Conservation (phyloP, 1,139 yeast species). For the Saccharomyces hybrid region DNA sequence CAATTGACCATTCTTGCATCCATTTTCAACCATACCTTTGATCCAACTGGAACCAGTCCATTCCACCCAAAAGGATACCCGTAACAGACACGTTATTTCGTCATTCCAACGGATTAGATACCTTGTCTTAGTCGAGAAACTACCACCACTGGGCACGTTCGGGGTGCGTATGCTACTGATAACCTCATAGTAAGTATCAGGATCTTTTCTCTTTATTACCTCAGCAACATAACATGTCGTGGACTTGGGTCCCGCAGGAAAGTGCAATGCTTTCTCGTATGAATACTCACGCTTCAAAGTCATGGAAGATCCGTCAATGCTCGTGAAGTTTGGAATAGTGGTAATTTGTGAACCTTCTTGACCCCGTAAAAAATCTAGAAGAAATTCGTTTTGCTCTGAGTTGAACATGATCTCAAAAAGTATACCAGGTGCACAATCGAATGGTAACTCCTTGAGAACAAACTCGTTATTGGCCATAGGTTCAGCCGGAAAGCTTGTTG, state of each 20-base stretch:
- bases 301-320: slow-evolving; percentile 21
- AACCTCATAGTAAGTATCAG: slow-evolving; percentile 47
- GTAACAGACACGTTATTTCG: slow-evolving; percentile 51
- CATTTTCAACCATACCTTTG: slow-evolving; percentile 84
- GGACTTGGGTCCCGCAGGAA: slow-evolving; percentile 87
- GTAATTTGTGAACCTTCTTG: slow-evolving; percentile 67
- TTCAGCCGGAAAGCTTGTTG: slow-evolving; percentile 39
- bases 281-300: slow-evolving; percentile 12
- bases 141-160: slow-evolving; percentile 88
- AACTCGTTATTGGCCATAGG: slow-evolving; percentile 52
- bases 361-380: slow-evolving; percentile 43
- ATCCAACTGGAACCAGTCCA: slow-evolving; percentile 96
- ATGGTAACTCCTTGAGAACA: slow-evolving; percentile 41
- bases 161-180: slow-evolving; percentile 74
- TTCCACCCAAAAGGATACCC: slow-evolving; percentile 61
- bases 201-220: slow-evolving; percentile 51
- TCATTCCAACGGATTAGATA: slow-evolving; percentile 69
- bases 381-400: slow-evolving; percentile 50
- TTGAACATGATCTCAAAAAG: slow-evolving; percentile 67
- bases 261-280: slow-evolving; percentile 71
- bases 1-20: slow-evolving; percentile 80
- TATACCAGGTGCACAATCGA: slow-evolving; percentile 73
- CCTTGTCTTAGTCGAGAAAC: slow-evolving; percentile 69
- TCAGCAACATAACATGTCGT: slow-evolving; percentile 74
- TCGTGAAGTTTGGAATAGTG: slow-evolving; percentile 40